Evolutionary conservation across 1,284 basidiomycete genomes (phyloP).

Genomic region (Cryptococcus sp.): DNA sequence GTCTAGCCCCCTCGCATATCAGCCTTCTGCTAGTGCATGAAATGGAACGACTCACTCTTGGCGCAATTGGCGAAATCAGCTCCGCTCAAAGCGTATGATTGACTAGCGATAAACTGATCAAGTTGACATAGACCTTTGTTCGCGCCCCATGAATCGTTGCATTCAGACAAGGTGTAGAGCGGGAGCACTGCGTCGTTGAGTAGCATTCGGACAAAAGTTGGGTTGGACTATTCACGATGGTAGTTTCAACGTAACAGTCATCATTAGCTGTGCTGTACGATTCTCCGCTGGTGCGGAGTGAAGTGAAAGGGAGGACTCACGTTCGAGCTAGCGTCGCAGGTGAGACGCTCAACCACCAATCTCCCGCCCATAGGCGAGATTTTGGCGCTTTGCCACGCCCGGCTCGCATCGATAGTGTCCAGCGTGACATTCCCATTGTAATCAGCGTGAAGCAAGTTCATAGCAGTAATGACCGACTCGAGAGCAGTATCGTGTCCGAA

Average conservation of each 20-base stretch:
- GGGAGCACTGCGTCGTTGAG: conserved; percentile 34
- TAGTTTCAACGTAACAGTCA: neutral
- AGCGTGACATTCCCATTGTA: conserved; percentile 7
- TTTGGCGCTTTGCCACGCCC: conserved; percentile 5
- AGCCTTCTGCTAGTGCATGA: neutral
- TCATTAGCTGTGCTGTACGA: neutral
- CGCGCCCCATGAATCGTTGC: conserved; percentile 11
- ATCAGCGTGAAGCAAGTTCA: conserved; percentile 4
- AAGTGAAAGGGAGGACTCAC: neutral
- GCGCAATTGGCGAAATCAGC: conserved; percentile 7
- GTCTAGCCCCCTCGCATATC: neutral
- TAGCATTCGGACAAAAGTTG: conserved; percentile 29
- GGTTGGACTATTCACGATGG: neutral
- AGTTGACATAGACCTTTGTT: conserved; percentile 25
- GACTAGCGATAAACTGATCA: conserved; percentile 22
- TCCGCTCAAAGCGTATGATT: conserved; percentile 14
- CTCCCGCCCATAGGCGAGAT: conserved; percentile 26
- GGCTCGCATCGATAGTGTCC: conserved; percentile 10
- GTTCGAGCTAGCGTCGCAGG: neutral
- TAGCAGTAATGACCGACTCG: conserved; percentile 1
- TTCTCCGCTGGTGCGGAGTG: neutral
- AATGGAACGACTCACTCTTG: neutral
- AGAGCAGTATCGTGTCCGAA: conserved; percentile 4
- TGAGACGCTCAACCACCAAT: conserved; percentile 26
- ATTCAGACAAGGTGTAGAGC: conserved; percentile 11